Evolutionary conservation across 2,329 filamentous ascomycete genomes (phyloP), one percentile per base, ranked within the genome.

Genomic region (Coleophoma crateriformis): DNA sequence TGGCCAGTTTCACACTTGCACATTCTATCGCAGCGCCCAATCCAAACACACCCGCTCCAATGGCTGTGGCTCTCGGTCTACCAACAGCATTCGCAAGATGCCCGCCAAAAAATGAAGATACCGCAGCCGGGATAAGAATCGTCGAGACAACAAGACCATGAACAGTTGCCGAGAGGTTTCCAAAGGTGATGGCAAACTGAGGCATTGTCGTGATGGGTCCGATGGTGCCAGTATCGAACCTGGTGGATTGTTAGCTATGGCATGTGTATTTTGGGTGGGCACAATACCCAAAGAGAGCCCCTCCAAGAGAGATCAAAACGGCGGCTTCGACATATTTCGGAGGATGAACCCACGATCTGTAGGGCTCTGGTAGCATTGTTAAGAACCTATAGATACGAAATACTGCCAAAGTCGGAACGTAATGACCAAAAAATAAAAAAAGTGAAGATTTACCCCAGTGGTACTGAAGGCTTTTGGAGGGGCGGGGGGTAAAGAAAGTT

Each of bases 101-200:
- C 0, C 82, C 74, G 0, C 77, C 78, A 50, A 83, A 76, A 34
- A 84, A 67, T 0, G 80, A 80, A 1, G 79, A 76, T 11, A 82
- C 59, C 0, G 74, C 74, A 5, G 78, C 81, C 0, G 80, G 76
- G 32, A 85, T 69, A 45, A 84, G 65, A 48, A 85, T 78, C 2
- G 73, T 71, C 0, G 81, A 83, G 3, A 85, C 79, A 1, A 78
- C 74, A 14, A 84, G 68, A 0, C 81, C 81, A 47, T 77, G 75
- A 4, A 82, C 61, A 0, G 71, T 73, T 1, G 79, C 67, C 0
- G 76, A 76, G 34, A 79, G 67, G 5, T 60, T 57, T 1, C 78
- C 79, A 43, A 83, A 74, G 10, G 65, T 62, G 7, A 58, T 51
- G 5, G 61, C 59, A 58, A 74, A 79, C 43, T 64, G 59, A 1